phyloP scores from a whole-genome alignment of 805 yeast species.

The Candida coleopterorum region DNA sequence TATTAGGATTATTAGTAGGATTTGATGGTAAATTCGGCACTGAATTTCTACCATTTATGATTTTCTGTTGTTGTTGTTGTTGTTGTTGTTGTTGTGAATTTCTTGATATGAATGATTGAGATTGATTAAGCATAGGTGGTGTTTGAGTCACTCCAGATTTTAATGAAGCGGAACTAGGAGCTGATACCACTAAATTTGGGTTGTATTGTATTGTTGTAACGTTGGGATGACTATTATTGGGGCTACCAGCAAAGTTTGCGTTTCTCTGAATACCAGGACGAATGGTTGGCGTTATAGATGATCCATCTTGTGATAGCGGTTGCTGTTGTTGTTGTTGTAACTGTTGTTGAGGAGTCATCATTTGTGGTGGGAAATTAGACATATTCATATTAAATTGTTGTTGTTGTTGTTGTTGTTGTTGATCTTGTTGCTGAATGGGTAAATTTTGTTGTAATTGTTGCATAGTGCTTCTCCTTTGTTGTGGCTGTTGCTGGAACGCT shows the following conservation, averaged over 20 bases:
- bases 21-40: not conserved
- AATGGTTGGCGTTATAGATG: conserved; percentile 3
- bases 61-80: conserved; percentile 2
- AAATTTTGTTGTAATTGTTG: conserved; percentile 1
- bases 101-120: conserved; percentile 15
- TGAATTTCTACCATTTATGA: not conserved
- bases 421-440: not conserved
- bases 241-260: conserved; percentile 5
- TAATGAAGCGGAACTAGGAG: conserved; percentile 2
- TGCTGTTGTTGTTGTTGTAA: conserved; percentile 9
- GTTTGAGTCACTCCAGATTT: conserved; percentile 17
- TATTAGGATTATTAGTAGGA: not conserved
- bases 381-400: conserved; percentile 4
- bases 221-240: conserved; percentile 1
- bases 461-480: not conserved
- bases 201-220: conserved; percentile 4
- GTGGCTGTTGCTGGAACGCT: conserved; percentile 1
- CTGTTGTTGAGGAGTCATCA: conserved; percentile 7
- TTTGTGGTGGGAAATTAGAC: conserved; percentile 7
- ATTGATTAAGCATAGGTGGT: conserved; percentile 24
- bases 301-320: not conserved
- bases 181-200: conserved; percentile 9
- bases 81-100: conserved; percentile 12
- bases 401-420: conserved; percentile 5
- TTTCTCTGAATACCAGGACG: conserved; percentile 7